Evolutionary conservation across 2,329 filamentous ascomycete species (phyloP).

Genomic region (Cercospora sp.): DNA sequence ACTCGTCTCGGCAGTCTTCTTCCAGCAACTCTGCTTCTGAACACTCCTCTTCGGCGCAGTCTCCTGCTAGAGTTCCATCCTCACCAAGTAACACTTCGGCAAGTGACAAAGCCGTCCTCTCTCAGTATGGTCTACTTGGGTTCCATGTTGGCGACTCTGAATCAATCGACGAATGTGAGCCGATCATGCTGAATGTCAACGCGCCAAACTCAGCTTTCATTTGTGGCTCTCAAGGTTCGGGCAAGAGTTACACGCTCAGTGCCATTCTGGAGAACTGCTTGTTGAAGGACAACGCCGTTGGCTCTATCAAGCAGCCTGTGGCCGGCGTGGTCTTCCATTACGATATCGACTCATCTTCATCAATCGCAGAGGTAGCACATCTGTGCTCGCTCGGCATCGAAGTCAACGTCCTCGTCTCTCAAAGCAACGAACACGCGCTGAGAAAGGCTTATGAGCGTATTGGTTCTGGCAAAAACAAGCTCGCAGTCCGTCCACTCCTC

Average conservation of each 20-base stretch:
- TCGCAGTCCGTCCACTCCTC: constrained; percentile 50
- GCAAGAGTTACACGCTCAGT: constrained; percentile 62
- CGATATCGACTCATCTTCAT: constrained; percentile 52
- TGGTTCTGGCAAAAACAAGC: constrained; percentile 38
- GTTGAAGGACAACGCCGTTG: constrained; percentile 44
- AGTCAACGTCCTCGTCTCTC: constrained; percentile 55
- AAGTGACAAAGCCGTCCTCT: constrained; percentile 12
- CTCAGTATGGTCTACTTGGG: constrained; percentile 34
- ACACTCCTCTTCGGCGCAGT: neutral
- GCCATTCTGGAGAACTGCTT: constrained; percentile 63
- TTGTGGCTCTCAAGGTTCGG: constrained; percentile 60
- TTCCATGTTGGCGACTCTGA: constrained; percentile 23
- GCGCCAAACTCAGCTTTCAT: constrained; percentile 61
- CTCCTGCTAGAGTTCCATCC: neutral
- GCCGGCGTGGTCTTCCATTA: constrained; percentile 62
- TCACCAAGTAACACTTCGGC: neutral
- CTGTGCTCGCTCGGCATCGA: constrained; percentile 51
- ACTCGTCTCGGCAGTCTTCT: neutral
- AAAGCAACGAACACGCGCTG: constrained; percentile 49
- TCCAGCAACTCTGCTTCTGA: neutral
- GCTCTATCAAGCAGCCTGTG: constrained; percentile 52
- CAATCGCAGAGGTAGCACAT: constrained; percentile 59
- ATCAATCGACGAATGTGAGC: constrained; percentile 23
- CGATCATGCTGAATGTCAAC: constrained; percentile 55
- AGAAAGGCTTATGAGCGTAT: constrained; percentile 46